Percentiles rank a stretch among this genome's conserved stretches.
phyloP scores from a whole-genome alignment of 305 asterid species.

The Rubia balearica region DNA sequence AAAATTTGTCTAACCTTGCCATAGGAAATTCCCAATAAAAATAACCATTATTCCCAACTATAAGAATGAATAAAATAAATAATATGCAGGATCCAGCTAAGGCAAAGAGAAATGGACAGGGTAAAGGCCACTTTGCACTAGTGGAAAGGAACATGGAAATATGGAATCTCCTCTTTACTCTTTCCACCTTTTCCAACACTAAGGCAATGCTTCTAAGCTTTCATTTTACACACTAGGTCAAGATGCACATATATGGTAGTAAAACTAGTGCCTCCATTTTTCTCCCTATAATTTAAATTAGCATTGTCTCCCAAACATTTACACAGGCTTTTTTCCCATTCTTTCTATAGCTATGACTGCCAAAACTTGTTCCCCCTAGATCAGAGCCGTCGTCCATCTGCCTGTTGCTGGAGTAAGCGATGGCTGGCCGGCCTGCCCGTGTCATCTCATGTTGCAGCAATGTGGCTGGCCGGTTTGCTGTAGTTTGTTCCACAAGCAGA shows the following conservation, averaged over 20 bases:
- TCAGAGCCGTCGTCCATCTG: neutral
- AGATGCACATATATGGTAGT: slow-evolving; percentile 8
- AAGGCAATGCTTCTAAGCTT: neutral
- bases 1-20: too few species aligned
- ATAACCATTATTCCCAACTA: too few species aligned
- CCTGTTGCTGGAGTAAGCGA: too few species aligned
- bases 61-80: neutral
- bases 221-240: slow-evolving; percentile 15
- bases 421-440: neutral
- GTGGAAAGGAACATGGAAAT: neutral
- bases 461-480: slow-evolving; percentile 46
- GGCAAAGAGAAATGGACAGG: neutral
- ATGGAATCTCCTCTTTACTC: slow-evolving; percentile 12
- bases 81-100: neutral
- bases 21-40: too few species aligned
- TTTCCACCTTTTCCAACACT: neutral
- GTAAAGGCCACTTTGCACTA: neutral
- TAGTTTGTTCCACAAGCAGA: slow-evolving; percentile 82
- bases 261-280: slow-evolving; percentile 6
- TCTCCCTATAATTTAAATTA: slow-evolving; percentile 13
- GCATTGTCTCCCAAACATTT: slow-evolving; percentile 26
- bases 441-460: slow-evolving; percentile 93
- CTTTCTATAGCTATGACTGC: slow-evolving; percentile 30
- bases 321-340: slow-evolving; percentile 19
- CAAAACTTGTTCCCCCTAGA: slow-evolving; percentile 30